Percentiles rank a stretch among this genome's conserved stretches.
phyloP scores from a whole-genome alignment of 2,329 filamentous ascomycete species.

The Coleophoma cylindrospora region DNA sequence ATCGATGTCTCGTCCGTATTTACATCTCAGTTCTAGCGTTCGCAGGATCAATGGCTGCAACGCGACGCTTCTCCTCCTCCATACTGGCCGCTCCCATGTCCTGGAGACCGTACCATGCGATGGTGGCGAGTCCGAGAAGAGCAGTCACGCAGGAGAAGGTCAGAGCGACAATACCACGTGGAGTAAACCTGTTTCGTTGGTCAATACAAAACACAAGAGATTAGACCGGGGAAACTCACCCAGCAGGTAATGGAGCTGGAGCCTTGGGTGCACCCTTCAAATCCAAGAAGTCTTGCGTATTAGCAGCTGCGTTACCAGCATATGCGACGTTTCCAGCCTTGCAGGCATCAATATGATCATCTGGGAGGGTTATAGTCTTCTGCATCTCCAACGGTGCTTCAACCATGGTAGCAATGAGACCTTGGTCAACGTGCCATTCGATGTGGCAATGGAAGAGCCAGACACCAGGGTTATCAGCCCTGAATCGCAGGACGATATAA shows the following conservation, averaged over 20 bases:
- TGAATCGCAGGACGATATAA: constrained; percentile 64
- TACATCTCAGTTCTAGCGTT: background rate
- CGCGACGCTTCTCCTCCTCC: constrained; percentile 14
- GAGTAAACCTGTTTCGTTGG: constrained; percentile 14
- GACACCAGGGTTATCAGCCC: constrained; percentile 62
- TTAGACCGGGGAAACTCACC: background rate
- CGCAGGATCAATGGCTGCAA: constrained; percentile 5
- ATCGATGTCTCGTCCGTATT: too few species aligned
- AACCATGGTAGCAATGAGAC: constrained; percentile 57
- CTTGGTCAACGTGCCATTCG: constrained; percentile 68
- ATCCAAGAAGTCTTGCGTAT: constrained; percentile 59
- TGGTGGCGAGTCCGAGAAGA: constrained; percentile 20
- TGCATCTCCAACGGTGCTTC: constrained; percentile 26
- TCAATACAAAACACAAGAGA: background rate
- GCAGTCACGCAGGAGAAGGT: constrained; percentile 23
- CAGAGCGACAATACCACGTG: constrained; percentile 24
- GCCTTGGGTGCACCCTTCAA: constrained; percentile 42
- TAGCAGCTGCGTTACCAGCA: constrained; percentile 70
- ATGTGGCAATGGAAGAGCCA: constrained; percentile 80
- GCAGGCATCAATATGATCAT: constrained; percentile 54
- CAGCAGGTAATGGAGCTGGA: constrained; percentile 18
- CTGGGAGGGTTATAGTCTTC: constrained; percentile 47
- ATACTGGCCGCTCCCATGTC: constrained; percentile 24
- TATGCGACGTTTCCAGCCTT: constrained; percentile 42
- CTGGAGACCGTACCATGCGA: constrained; percentile 24